phyloP scores from a whole-genome alignment of 2,329 filamentous ascomycete genomes.

The Pseudofabraea citricarpa region DNA sequence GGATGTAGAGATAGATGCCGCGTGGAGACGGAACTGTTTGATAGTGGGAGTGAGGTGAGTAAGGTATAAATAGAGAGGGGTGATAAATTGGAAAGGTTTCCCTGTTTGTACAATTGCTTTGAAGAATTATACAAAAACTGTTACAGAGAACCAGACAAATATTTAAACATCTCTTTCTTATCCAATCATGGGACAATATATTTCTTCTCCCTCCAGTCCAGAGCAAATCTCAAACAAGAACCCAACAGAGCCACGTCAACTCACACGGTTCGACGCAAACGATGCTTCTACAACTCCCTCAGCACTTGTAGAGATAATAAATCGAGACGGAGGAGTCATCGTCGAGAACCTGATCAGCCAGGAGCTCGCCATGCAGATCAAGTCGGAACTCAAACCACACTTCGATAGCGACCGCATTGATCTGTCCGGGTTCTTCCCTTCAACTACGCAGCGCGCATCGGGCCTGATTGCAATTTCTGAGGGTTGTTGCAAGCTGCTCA shows the following conservation, averaged over 20 bases:
- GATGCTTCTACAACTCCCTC: background rate
- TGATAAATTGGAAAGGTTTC: too few species aligned
- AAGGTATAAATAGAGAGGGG: too few species aligned
- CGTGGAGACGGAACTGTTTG: too few species aligned
- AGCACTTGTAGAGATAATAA: conserved; percentile 3
- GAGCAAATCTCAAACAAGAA: too few species aligned
- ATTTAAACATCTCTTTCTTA: too few species aligned
- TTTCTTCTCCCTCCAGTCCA: background rate
- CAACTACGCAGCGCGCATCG: conserved; percentile 34
- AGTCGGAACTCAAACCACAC: conserved; percentile 31
- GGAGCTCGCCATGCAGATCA: conserved; percentile 30
- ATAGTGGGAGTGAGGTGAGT: too few species aligned
- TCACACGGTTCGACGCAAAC: conserved; percentile 4
- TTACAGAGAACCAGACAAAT: too few species aligned
- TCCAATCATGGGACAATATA: background rate
- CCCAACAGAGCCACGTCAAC: background rate
- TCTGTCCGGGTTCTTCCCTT: conserved; percentile 34
- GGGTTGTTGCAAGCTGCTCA: conserved; percentile 32
- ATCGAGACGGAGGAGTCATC: conserved; percentile 32
- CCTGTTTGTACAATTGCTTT: too few species aligned
- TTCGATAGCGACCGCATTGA: conserved; percentile 33
- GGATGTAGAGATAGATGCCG: too few species aligned
- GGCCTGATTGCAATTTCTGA: conserved; percentile 34
- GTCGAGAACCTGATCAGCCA: conserved; percentile 30
- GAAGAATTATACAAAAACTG: too few species aligned